Base-by-base conservation (phyloP, 495 filamentous ascomycete genomes). In the Aspergillus olivimuriae region DNA sequence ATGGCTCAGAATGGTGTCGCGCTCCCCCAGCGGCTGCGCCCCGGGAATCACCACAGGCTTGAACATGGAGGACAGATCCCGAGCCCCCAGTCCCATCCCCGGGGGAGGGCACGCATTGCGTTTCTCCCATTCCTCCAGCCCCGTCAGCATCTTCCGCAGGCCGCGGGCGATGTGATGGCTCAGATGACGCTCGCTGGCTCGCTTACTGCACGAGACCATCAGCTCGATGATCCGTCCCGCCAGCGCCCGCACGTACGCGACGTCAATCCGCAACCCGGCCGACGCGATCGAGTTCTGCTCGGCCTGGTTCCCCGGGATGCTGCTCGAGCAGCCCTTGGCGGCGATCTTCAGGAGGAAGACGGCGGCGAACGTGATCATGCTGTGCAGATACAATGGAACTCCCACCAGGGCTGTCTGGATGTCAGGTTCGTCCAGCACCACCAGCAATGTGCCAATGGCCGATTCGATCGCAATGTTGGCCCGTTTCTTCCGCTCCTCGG, bases 351-450 rank as follows among this genome's bases (percentile, higher is more conserved):
- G 50, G 3, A 78, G 51, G 39, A 78, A 78, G 2, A 78, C 74
- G 6, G 66, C 68, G 2, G 75, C 75, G 48, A 76, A 77, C 0
- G 74, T 73, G 37, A 77, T 76, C 74, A 77, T 78, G 46, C 70
- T 72, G 57, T 77, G 71, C 9, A 76, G 62, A 46, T 77, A 78
- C 11, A 73, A 52, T 18, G 74, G 74, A 3, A 76, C 68, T 9
- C 74, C 75, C 31, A 75, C 71, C 34, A 78, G 55, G 7, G 66
- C 66, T 12, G 55, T 52, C 34, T 73, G 70, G 14, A 78, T 71
- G 40, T 77, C 73, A n/a, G 58, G 58, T 43, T 75, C 74, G 7
- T 72, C 65, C 15, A 77, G 44, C 7, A 76, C 66, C 19, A 72
- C 60, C 33, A 67, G 54, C 21, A 78, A 62, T 23, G 73, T 76